Base-by-base conservation (phyloP, 306 rosid genomes). In the Senna siamea region DNA sequence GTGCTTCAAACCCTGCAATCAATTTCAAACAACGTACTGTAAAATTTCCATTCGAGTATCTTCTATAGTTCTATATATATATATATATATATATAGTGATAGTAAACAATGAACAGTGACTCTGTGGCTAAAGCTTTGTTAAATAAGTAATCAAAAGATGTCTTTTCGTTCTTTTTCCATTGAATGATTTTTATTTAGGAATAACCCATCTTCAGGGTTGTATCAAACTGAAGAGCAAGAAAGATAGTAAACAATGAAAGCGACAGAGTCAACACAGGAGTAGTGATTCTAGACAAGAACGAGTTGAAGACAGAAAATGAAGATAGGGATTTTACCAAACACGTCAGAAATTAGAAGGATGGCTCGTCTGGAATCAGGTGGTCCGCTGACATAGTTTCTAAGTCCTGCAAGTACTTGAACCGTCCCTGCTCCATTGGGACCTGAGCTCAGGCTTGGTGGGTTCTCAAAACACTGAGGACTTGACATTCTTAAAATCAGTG, bases 1-100 rank as follows among this genome's bases (percentile, higher is more conserved):
- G 93, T 37, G 89, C 84, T 52, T 85, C 96, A 69, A 76, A 90
- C 38, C 92, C 92, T 87, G 82, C 50, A 85, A 74, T 47, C 32
- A 46, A 70, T 57, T 34, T 18, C 34, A 74, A 76, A 78, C 43
- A 48, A 68, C 1, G 9, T 4, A 48, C 9, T 17, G 23, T 69
- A 30, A 52, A 61, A 71, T 26, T 70, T 17, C 9, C 19, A 7
- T 46, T 19, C 1, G 28, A 64, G 32, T 20, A 61, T 23, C 38
- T 70, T 30, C 22, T 32, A 59, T 18, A 2, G 6, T 47, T 15
- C 37, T 32, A 2, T 32, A 32, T 32, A 2, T 32, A 32, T 32
- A n/a, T n/a, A n/a, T n/a, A n/a, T n/a, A n/a, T n/a, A n/a, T n/a
- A n/a, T n/a, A n/a, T n/a, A n/a, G n/a, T 2, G 2, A 32, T 5